phyloP scores from a whole-genome alignment of 2,329 filamentous ascomycete genomes.

The Hymenoscyphus albidus region DNA sequence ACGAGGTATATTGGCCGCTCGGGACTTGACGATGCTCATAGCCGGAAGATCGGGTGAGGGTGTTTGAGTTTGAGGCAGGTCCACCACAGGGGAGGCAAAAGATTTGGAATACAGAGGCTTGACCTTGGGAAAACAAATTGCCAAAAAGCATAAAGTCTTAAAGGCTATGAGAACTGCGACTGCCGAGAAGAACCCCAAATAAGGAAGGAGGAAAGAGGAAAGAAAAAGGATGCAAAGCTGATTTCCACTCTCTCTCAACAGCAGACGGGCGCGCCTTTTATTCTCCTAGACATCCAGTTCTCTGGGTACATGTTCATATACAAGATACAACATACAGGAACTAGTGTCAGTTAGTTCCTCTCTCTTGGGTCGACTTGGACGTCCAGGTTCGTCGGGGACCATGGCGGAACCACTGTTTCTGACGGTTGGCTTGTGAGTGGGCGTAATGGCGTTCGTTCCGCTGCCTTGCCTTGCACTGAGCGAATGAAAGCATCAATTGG shows the following conservation, averaged over 20 bases:
- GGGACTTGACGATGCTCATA: not conserved
- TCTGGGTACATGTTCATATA: not conserved
- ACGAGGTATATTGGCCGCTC: not conserved
- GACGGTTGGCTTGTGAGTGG: not conserved
- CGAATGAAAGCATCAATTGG: not conserved
- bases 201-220: not conserved
- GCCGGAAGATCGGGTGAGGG: not conserved
- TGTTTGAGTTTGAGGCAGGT: not conserved
- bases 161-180: not conserved
- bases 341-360: not conserved
- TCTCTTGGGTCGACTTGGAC: not conserved
- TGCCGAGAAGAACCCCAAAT: not conserved
- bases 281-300: not conserved
- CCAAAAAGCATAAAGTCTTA: not conserved
- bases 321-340: not conserved
- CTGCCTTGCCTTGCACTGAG: not conserved
- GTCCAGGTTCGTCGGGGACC: not conserved
- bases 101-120: not conserved
- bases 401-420: not conserved
- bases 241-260: not conserved
- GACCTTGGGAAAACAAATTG: not conserved
- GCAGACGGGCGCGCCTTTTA: not conserved
- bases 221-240: not conserved
- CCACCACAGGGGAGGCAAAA: not conserved
- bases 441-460: not conserved